A percentile compares a stretch with the other conserved stretches of the same genome.
Conservation (phyloP, 225 moss, liverwort and hornwort species). For the Antitrichia curtipendula region DNA sequence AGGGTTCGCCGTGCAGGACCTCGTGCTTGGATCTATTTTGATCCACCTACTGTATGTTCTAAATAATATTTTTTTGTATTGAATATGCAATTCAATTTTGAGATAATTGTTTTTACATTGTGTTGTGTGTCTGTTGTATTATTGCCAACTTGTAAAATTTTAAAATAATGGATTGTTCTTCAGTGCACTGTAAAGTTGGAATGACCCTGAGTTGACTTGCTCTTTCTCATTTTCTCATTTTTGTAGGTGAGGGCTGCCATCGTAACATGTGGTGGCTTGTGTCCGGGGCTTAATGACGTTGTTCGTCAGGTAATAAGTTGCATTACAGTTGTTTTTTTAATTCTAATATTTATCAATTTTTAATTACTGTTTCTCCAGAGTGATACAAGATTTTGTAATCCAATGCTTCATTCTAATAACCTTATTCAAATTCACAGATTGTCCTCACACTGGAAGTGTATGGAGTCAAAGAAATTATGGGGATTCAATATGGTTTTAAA, state of each 20-base stretch:
- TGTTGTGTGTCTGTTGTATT: background rate
- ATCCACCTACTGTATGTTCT: constrained; percentile 36
- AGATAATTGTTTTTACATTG: background rate
- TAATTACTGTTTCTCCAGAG: background rate
- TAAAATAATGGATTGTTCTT: background rate
- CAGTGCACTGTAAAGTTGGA: background rate
- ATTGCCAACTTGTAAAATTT: background rate
- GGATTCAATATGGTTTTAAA: constrained; percentile 83
- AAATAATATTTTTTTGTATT: background rate
- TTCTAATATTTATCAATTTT: background rate
- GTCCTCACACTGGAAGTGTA: constrained; percentile 74
- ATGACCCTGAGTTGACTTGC: background rate
- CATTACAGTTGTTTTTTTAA: background rate
- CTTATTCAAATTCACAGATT: constrained; percentile 8
- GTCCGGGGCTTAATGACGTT: constrained; percentile 84
- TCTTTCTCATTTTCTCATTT: background rate
- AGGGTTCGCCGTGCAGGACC: constrained; percentile 93
- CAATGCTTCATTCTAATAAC: background rate
- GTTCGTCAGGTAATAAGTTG: constrained; percentile 53
- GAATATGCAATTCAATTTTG: background rate
- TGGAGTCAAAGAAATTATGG: constrained; percentile 83
- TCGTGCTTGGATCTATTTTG: constrained; percentile 80
- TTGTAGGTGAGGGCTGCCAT: constrained; percentile 78
- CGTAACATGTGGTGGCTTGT: constrained; percentile 84
- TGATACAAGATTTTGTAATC: background rate